A percentile compares a stretch with the other conserved stretches of the same genome.
phyloP scores from a whole-genome alignment of 352 stramenopile genomes.

The Globisporangium irregulare region DNA sequence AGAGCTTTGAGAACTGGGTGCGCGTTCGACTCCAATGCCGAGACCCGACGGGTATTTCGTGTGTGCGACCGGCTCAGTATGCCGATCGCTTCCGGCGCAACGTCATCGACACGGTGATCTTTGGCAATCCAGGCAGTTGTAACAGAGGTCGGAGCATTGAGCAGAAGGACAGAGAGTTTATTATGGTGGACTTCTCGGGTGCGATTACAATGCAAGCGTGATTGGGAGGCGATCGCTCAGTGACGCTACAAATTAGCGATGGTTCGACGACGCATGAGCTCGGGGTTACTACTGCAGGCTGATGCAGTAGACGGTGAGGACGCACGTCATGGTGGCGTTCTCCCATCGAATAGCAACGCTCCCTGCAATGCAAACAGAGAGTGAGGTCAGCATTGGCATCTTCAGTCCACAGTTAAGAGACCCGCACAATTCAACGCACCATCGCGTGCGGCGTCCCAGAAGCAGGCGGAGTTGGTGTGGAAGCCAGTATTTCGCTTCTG shows the following conservation, averaged over 20 bases:
- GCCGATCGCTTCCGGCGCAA: slow-evolving; percentile 82
- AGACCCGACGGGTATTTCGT: slow-evolving; percentile 78
- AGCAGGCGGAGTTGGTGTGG: slow-evolving; percentile 86
- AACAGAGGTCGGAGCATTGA: slow-evolving; percentile 25
- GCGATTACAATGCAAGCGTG: slow-evolving; percentile 42
- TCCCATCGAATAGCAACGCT: slow-evolving; percentile 76
- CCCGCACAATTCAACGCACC: slow-evolving; percentile 32
- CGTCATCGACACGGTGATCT: slow-evolving; percentile 82
- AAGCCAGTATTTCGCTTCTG: slow-evolving; percentile 87
- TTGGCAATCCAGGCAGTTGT: slow-evolving; percentile 45
- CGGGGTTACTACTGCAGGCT: slow-evolving; percentile 46
- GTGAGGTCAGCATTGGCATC: slow-evolving; percentile 5
- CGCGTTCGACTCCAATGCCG: slow-evolving; percentile 78
- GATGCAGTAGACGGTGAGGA: slow-evolving; percentile 71
- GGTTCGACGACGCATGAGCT: background rate
- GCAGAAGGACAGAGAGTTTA: slow-evolving; percentile 54
- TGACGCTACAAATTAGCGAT: background rate
- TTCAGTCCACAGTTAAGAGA: background rate
- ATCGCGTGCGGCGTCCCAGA: slow-evolving; percentile 84
- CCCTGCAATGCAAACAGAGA: slow-evolving; percentile 24
- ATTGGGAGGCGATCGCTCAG: background rate
- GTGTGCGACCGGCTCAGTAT: slow-evolving; percentile 77
- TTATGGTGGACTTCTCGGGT: slow-evolving; percentile 84
- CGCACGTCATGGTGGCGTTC: slow-evolving; percentile 69
- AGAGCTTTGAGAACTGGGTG: slow-evolving; percentile 89